Base-by-base conservation (phyloP, 805 yeast species). In the Hanseniaspora nectarophila region DNA sequence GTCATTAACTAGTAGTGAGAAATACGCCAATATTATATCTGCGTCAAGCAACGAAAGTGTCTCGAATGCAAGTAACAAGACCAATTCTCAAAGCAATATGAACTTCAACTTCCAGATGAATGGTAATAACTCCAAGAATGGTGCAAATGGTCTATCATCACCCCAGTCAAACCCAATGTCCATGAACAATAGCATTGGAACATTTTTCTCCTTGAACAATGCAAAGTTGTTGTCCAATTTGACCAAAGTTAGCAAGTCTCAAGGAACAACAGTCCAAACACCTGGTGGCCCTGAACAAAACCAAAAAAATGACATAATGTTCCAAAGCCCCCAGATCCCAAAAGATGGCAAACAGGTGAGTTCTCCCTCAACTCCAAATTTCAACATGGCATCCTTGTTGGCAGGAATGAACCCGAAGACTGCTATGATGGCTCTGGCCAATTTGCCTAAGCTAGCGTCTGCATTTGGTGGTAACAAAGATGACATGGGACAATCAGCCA, bases 1-100 rank as follows among this genome's bases (percentile, higher is more conserved):
- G 63, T 64, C 56, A 43, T 58, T 56, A 60, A 64, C 56, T 54
- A 66, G 59, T 39, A 59, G 62, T 15, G 64, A 60, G 37, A 60
- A 59, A 37, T 60, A 56, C 45, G 62, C 61, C 8, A 59, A 60
- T 16, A 54, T 56, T 35, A 59, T 49, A 12, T 49, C 53, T 1
- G 40, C 46, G 53, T 60, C 48, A 54, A 31, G 57, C 15, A 5
- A 43, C 34, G 47, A 21, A 37, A 46, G 21, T 56, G 39, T 16
- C 48, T 26, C 28, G 44, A 33, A 31, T 51, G 12, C 39, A 34
- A 31, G 38, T 55, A 1, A 34, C 34, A 13, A 49, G 15, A 44
- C 40, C 31, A 37, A 24, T 20, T 33, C 46, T n/a, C 44, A 43
- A 29, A 28, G 38, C n/a, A 21, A 39, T 44, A 15, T 33, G 20